phyloP scores from a whole-genome alignment of 257 asterid genomes.

The Perilla frutescens region DNA sequence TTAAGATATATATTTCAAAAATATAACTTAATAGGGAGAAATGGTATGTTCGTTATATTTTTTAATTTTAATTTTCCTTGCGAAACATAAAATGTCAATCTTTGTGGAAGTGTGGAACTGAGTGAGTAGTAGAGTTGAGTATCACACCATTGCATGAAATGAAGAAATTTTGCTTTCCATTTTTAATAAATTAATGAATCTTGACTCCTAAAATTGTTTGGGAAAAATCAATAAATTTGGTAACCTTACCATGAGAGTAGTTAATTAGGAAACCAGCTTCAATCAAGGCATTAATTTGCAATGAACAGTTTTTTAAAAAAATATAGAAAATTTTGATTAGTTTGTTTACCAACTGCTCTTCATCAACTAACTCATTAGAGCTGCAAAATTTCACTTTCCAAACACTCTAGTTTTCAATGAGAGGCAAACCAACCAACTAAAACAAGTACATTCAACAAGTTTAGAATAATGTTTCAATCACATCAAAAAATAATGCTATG shows the following conservation, averaged over 20 bases:
- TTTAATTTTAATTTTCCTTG: too few species aligned
- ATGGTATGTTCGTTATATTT: too few species aligned
- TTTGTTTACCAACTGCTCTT: slow-evolving; percentile 37
- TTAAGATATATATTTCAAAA: too few species aligned
- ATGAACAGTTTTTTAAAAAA: neutral
- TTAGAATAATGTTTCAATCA: too few species aligned
- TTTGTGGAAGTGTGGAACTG: too few species aligned
- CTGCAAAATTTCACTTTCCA: neutral
- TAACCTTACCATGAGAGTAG: slow-evolving; percentile 22
- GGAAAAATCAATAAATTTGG: neutral
- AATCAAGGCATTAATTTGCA: slow-evolving; percentile 47
- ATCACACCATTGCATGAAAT: too few species aligned
- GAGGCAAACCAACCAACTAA: slow-evolving; percentile 39
- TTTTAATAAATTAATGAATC: neutral
- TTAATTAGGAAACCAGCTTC: slow-evolving; percentile 33
- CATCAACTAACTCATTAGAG: slow-evolving; percentile 9
- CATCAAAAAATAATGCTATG: too few species aligned
- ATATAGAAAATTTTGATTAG: slow-evolving; percentile 11
- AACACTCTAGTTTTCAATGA: slow-evolving; percentile 11
- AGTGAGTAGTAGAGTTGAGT: too few species aligned
- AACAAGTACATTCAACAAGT: neutral
- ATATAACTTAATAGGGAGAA: too few species aligned
- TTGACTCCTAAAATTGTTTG: neutral
- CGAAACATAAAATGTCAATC: too few species aligned
- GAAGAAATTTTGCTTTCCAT: neutral